Percentiles rank a stretch among this genome's conserved stretches.
phyloP scores from a whole-genome alignment of 2,329 filamentous ascomycete genomes.

The Ophiobolus disseminans region DNA sequence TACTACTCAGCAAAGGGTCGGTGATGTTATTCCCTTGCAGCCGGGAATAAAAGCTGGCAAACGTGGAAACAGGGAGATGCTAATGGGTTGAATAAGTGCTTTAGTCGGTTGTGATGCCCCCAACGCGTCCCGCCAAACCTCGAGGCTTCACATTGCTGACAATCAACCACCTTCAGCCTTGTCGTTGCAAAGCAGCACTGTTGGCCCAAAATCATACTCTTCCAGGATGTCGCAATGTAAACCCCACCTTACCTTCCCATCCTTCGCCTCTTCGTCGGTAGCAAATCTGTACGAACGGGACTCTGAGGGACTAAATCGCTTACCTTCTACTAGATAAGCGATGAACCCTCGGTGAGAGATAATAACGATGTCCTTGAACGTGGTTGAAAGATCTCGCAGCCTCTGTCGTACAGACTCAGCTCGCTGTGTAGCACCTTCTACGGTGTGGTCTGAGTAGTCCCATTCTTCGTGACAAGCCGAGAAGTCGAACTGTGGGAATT shows the following conservation, averaged over 20 bases:
- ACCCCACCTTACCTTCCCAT: slow-evolving; percentile 13
- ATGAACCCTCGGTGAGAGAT: slow-evolving; percentile 30
- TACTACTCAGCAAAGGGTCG: no score
- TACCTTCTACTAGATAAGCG: slow-evolving; percentile 22
- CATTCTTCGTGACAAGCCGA: slow-evolving; percentile 18
- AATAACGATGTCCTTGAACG: slow-evolving; percentile 20
- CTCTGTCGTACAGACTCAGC: slow-evolving; percentile 22
- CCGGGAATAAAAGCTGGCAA: no score
- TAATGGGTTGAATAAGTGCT: no score
- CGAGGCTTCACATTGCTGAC: neutral
- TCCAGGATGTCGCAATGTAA: slow-evolving; percentile 16
- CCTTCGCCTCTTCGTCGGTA: slow-evolving; percentile 12
- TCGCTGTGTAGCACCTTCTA: slow-evolving; percentile 11
- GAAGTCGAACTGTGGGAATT: slow-evolving; percentile 28
- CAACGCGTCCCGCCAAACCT: no score
- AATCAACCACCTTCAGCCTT: neutral
- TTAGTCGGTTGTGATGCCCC: no score
- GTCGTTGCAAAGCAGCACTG: slow-evolving; percentile 17
- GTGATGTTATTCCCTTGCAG: no score
- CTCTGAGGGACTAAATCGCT: slow-evolving; percentile 23
- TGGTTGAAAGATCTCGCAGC: slow-evolving; percentile 13
- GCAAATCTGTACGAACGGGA: slow-evolving; percentile 23
- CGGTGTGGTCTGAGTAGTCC: slow-evolving; percentile 20
- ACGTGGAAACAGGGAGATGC: no score
- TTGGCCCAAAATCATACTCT: slow-evolving; percentile 29